Conservation (phyloP, 495 filamentous ascomycete species). For the Podospora didyma region DNA sequence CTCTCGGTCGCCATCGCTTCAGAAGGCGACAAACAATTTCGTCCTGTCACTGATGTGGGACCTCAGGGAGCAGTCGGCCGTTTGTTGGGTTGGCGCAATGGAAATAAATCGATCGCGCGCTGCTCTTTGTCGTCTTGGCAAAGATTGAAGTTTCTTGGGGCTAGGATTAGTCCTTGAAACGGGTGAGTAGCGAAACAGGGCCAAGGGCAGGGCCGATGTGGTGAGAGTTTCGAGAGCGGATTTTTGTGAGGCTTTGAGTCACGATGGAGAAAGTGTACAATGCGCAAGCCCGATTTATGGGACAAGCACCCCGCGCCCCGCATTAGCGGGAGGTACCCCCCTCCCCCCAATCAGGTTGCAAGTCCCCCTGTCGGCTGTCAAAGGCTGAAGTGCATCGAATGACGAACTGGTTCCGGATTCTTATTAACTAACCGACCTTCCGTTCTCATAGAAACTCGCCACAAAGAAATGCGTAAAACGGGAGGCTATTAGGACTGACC, state of each 20-base stretch:
- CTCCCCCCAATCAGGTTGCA: slow-evolving; percentile 2
- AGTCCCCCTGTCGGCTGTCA: neutral
- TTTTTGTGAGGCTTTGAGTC: slow-evolving; percentile 2
- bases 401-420: too few relatives aligned
- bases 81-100: neutral
- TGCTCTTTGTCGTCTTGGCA: too few relatives aligned
- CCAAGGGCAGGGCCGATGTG: neutral
- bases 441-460: neutral
- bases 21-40: neutral
- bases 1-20: slow-evolving; percentile 23
- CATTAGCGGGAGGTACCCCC: neutral
- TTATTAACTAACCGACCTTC: too few relatives aligned
- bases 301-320: slow-evolving; percentile 6
- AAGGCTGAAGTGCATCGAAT: neutral
- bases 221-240: neutral
- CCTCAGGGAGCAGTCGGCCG: too few relatives aligned
- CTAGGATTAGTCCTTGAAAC: too few relatives aligned
- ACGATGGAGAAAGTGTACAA: neutral
- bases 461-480: neutral
- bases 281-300: neutral
- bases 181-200: too few relatives aligned
- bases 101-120: too few relatives aligned
- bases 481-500: neutral
- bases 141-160: too few relatives aligned
- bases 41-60: too few relatives aligned